A percentile compares a stretch with the other conserved stretches of the same genome.
Conservation (phyloP, 148 eudicot genomes). For the Mesembryanthemum crystallinum region DNA sequence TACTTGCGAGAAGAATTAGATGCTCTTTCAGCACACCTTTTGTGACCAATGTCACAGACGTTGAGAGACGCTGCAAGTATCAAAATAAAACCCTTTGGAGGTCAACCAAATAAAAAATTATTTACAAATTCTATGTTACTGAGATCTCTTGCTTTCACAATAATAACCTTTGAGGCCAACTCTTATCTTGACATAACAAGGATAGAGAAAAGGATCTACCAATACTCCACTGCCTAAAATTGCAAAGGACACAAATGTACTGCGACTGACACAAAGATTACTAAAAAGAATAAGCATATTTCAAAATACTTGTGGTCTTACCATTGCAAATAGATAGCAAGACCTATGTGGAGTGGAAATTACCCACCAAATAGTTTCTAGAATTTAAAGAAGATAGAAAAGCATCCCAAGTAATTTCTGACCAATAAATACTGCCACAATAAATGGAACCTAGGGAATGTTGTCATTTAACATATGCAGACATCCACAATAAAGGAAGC, state of each 20-base stretch:
- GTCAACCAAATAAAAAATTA: not conserved
- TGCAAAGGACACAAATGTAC: not conserved
- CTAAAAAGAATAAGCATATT: not conserved
- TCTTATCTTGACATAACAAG: not conserved
- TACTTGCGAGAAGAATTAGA: constrained; percentile 79
- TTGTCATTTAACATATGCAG: no score
- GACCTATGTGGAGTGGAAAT: not conserved
- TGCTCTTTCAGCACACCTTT: constrained; percentile 94
- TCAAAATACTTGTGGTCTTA: not conserved
- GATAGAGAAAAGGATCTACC: not conserved
- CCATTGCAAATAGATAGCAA: not conserved
- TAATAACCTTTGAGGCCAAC: not conserved
- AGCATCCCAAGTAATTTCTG: not conserved
- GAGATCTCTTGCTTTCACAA: not conserved
- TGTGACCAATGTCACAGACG: constrained; percentile 86
- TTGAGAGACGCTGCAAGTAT: constrained; percentile 74
- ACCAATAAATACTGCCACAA: not conserved
- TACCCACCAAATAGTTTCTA: not conserved
- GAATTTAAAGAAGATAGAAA: not conserved
- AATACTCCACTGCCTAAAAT: not conserved
- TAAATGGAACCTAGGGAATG: no score
- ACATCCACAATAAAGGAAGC: no score
- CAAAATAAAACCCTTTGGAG: not conserved
- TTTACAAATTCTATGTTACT: not conserved
- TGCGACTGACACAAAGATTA: not conserved